Conservation (phyloP, 208 protist genomes). For the Strigomonas culicis region DNA sequence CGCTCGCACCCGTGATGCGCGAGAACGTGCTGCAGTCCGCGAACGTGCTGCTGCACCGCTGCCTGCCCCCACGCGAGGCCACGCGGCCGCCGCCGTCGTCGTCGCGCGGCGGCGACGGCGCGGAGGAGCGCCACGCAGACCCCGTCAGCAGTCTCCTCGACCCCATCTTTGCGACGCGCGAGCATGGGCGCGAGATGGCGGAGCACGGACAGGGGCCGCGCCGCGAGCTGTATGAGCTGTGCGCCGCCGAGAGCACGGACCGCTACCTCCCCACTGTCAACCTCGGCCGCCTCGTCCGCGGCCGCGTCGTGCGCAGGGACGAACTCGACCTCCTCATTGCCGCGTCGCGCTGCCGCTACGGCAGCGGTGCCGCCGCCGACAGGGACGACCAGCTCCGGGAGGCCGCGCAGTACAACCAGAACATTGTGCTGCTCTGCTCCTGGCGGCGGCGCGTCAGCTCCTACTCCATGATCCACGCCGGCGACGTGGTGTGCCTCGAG, state of each 20-base stretch:
- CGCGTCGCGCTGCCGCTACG: background rate
- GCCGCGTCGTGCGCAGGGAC: constrained; percentile 14
- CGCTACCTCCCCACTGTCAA: constrained; percentile 22
- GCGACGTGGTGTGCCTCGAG: constrained; percentile 22
- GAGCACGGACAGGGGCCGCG: constrained; percentile 16
- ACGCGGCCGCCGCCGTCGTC: background rate
- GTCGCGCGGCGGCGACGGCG: background rate
- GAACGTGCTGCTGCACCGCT: background rate
- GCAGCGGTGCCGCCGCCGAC: background rate
- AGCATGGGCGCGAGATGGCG: background rate
- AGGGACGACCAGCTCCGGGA: background rate
- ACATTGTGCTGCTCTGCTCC: constrained; percentile 3
- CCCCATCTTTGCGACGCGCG: constrained; percentile 12
- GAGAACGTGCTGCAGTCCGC: constrained; percentile 28
- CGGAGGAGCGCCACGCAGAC: background rate
- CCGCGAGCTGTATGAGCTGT: constrained; percentile 34
- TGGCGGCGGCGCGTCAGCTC: constrained; percentile 1
- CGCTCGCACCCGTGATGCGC: constrained; percentile 25
- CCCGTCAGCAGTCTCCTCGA: constrained; percentile 3
- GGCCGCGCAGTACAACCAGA: background rate
- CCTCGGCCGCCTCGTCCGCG: constrained; percentile 10
- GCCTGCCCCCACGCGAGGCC: background rate
- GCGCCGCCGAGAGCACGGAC: constrained; percentile 16
- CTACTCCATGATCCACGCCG: constrained; percentile 12
- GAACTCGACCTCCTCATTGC: constrained; percentile 15